These are phyloP conservation scores for Phylloporus sp. DNA, from an alignment of 768 basidiomycete species.

Conservation along the genomic window DNA sequence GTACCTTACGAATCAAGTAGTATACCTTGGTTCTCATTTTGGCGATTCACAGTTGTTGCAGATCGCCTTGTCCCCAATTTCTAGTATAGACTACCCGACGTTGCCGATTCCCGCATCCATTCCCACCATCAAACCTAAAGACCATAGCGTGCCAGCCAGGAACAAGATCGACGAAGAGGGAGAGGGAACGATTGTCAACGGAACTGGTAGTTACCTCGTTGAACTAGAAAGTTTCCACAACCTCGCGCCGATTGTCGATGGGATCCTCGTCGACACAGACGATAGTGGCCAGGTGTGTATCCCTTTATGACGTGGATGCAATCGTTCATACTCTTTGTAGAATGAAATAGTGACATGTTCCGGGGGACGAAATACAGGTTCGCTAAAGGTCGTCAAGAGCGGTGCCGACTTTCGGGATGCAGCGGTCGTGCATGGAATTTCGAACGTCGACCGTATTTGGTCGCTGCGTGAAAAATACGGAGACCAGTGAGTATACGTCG, in stretches of 20 bases:
- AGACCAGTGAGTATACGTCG: conserved; percentile 40
- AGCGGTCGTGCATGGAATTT: conserved; percentile 53
- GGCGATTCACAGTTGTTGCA: conserved; percentile 77
- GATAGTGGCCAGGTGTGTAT: conserved; percentile 59
- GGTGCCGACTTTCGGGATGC: conserved; percentile 76
- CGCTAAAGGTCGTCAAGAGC: conserved; percentile 69
- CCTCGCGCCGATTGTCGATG: conserved; percentile 80
- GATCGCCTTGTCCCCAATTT: conserved; percentile 45
- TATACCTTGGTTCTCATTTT: conserved; percentile 78
- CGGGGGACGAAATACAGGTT: conserved; percentile 72
- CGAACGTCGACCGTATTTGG: conserved; percentile 58
- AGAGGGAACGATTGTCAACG: conserved; percentile 46
- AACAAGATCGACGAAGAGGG: conserved; percentile 25
- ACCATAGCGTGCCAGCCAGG: conserved; percentile 37
- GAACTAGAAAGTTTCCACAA: conserved; percentile 66
- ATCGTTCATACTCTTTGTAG: conserved; percentile 33
- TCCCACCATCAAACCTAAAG: conserved; percentile 35
- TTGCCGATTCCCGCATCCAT: conserved; percentile 51
- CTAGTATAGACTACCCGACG: conserved; percentile 37
- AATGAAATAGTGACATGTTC: conserved; percentile 83
- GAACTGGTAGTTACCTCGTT: conserved; percentile 52
- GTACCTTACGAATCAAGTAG: conserved; percentile 60
- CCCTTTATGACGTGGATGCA: background rate
- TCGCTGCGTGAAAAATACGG: conserved; percentile 45
- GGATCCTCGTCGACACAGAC: conserved; percentile 68